Percentiles rank a stretch among this genome's conserved stretches.
phyloP scores from a whole-genome alignment of 805 yeast genomes.

The Candida endomychidarum region DNA sequence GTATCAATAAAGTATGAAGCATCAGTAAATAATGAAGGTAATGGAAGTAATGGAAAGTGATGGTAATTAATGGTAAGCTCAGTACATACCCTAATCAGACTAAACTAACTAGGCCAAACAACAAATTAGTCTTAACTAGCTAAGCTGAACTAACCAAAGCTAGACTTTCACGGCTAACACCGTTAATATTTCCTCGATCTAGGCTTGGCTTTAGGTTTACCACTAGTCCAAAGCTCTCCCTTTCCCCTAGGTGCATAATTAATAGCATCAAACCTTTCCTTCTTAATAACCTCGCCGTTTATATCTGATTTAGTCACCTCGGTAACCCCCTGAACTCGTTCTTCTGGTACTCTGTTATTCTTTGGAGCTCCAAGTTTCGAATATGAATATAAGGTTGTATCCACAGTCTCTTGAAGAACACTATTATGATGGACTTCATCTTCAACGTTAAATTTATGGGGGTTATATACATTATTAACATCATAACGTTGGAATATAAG shows the following conservation, averaged over 20 bases:
- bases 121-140: no score
- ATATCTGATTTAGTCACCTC: slow-evolving; percentile 9
- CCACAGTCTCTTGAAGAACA: slow-evolving; percentile 33
- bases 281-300: slow-evolving; percentile 33
- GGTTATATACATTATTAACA: slow-evolving; percentile 29
- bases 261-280: slow-evolving; percentile 46
- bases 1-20: no score
- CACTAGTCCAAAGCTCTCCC: slow-evolving; percentile 65
- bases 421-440: slow-evolving; percentile 24
- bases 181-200: no score
- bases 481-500: slow-evolving; percentile 38
- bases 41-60: no score
- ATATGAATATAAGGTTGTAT: slow-evolving; percentile 31
- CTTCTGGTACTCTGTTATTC: slow-evolving; percentile 3
- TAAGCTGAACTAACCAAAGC: no score
- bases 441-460: slow-evolving; percentile 26
- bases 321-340: slow-evolving; percentile 3
- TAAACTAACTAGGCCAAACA: no score
- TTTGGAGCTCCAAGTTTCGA: slow-evolving; percentile 13
- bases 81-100: no score
- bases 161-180: no score
- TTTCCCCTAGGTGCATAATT: slow-evolving; percentile 61
- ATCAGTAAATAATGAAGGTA: no score
- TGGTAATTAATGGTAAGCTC: no score
- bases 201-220: no score